Base-by-base conservation (phyloP, 2,329 filamentous ascomycete genomes). In the Truncatella angustata region DNA sequence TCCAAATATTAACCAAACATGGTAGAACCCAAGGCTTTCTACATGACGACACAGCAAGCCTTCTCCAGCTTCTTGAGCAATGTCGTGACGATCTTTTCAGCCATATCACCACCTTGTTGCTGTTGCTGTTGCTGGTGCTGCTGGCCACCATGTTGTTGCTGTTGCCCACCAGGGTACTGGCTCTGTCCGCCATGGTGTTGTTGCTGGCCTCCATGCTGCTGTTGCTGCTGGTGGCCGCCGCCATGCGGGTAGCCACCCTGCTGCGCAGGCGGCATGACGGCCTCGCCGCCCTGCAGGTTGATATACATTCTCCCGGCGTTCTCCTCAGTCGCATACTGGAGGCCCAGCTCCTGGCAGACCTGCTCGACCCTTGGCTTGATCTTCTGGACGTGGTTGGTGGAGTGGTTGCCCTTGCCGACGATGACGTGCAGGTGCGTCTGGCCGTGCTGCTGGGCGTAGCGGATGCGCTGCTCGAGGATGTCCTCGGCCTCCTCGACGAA, bases 401-500 rank as follows among this genome's bases (percentile, higher is more conserved):
- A 90, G 73, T 99, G 94, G 69, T 95, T 94, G 3, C 94, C 94
- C 72, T 93, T 96, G 64, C 94, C 94, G 26, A 97, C 93, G 64
- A 99, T 97, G 36, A 96, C 92, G 73, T 96, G 91, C 51, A 99
- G 75, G 73, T 96, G 90, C 18, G 77, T 83, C 73, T 96, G 87
- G 0, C 90, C 90, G 32, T 83, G 80, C 49, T 80, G 70, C 66
- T 84, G 83, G 53, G 91, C 91, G 60, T 89, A 86, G 59, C 84
- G 82, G 65, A 99, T 96, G 59, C 94, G 81, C 70, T 90, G 79
- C 73, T 93, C 90, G 20, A 97, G 76, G 52, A 97, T 94, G 58
- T 90, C 83, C 75, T 96, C 91, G 4, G 94, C 94, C 75, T 97
- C 94, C 68, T 96, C 90, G 54, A 96, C 92, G 64, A 88, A 97